These are phyloP conservation scores for Fusarium mundagurra DNA, from an alignment of 2,329 filamentous ascomycete genomes.

Conservation along the genomic window DNA sequence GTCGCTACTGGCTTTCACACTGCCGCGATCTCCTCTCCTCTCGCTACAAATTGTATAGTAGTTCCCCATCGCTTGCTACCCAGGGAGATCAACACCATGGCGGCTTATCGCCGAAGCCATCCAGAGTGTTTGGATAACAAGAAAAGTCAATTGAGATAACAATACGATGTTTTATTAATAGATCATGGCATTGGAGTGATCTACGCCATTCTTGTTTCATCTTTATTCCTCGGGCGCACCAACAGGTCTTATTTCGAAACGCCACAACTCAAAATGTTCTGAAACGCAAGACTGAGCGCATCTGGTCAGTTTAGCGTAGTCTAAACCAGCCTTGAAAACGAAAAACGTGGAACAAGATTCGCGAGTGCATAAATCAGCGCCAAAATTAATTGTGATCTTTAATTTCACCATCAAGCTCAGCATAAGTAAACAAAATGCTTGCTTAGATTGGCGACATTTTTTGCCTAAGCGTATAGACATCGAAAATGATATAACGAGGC, in stretches of 20 bases:
- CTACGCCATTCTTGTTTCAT: not conserved
- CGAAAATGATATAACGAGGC: not conserved
- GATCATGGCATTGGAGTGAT: not conserved
- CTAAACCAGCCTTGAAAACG: not conserved
- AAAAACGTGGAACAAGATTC: rapidly evolving
- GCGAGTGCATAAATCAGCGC: not conserved
- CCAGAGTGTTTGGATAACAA: rapidly evolving
- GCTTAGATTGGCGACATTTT: not conserved
- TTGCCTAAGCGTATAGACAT: too few species aligned
- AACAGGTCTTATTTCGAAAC: not conserved
- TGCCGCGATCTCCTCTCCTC: rapidly evolving
- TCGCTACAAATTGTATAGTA: rapidly evolving
- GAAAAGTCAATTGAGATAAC: not conserved
- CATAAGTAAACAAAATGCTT: not conserved
- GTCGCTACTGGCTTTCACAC: too few species aligned
- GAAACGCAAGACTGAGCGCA: not conserved
- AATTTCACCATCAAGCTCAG: not conserved
- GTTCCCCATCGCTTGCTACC: not conserved
- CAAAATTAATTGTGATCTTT: not conserved
- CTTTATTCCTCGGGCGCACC: not conserved
- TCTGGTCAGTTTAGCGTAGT: not conserved
- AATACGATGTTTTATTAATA: not conserved
- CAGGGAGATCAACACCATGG: rapidly evolving
- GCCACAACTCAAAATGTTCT: not conserved
- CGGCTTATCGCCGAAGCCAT: rapidly evolving